Evolutionary conservation across 169 alveolate genomes (phyloP).

Genomic region (Eimeria nieschulzi): DNA sequence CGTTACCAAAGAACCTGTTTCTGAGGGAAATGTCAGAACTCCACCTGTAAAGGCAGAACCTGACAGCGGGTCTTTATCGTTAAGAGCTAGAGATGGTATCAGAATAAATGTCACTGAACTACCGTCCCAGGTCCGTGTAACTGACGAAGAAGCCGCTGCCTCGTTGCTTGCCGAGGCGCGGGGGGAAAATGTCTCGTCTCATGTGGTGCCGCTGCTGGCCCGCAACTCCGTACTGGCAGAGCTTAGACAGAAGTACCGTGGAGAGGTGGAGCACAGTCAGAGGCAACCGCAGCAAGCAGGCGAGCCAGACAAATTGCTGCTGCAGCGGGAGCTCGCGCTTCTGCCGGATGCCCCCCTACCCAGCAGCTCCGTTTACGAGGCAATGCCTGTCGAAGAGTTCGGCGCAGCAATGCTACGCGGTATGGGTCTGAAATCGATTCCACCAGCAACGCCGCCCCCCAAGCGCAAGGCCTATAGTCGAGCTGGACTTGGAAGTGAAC

Average conservation of each 20-base stretch:
- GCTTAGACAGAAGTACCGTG: conserved; percentile 1
- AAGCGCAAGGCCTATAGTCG: conserved; percentile 36
- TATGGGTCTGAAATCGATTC: conserved; percentile 32
- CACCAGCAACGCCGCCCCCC: conserved; percentile 18
- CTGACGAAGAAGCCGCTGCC: conserved; percentile 17
- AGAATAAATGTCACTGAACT: too few species aligned
- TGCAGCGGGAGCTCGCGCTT: conserved; percentile 52
- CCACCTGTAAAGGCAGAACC: conserved; percentile 4
- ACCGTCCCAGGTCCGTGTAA: neutral
- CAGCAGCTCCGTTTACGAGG: conserved; percentile 29
- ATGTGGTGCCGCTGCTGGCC: conserved; percentile 20
- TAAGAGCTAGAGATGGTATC: too few species aligned
- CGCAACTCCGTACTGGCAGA: conserved; percentile 39
- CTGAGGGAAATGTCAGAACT: too few species aligned
- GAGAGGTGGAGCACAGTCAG: neutral
- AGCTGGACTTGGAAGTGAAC: conserved; percentile 63
- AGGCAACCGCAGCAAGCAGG: conserved; percentile 14
- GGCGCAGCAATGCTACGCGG: conserved; percentile 71
- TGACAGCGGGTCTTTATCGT: neutral
- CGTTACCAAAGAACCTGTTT: too few species aligned
- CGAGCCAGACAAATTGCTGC: conserved; percentile 48
- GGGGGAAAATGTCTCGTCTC: neutral
- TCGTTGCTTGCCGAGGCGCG: conserved; percentile 2
- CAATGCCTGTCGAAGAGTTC: conserved; percentile 55
- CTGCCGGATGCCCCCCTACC: conserved; percentile 63